phyloP scores from a whole-genome alignment of 2,329 filamentous ascomycete genomes.

The Ilyonectria destructans region DNA sequence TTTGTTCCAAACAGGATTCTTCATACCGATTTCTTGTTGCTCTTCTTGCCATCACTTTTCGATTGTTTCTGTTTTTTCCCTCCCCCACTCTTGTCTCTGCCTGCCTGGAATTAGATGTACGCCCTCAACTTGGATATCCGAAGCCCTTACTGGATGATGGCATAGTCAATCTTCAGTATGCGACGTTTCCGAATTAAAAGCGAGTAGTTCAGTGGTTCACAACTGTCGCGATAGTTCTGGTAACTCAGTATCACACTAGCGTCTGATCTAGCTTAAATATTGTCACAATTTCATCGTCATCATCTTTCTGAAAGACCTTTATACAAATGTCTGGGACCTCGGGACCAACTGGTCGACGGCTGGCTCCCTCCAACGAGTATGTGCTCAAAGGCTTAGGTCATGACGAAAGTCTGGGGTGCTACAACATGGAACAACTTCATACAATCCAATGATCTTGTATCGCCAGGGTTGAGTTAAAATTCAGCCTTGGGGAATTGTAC shows the following conservation, averaged over 20 bases:
- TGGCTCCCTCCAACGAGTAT: background rate
- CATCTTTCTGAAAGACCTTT: background rate
- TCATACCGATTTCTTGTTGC: background rate
- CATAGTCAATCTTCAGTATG: background rate
- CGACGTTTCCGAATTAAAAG: no score
- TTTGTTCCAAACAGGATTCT: background rate
- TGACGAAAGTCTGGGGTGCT: background rate
- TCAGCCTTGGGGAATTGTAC: background rate
- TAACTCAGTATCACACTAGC: background rate
- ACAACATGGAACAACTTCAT: background rate
- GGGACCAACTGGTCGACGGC: no score
- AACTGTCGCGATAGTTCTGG: background rate
- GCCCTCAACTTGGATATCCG: accelerated
- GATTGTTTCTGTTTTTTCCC: background rate
- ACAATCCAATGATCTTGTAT: background rate
- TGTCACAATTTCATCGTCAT: no score
- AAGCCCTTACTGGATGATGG: background rate
- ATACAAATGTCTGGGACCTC: background rate
- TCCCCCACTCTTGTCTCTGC: background rate
- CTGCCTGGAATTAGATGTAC: background rate
- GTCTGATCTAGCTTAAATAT: background rate
- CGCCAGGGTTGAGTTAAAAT: background rate
- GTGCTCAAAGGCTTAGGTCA: background rate
- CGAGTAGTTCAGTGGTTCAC: no score
- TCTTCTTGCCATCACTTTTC: background rate